Percentiles rank a stretch among this genome's conserved stretches.
Conservation (phyloP, 2,329 filamentous ascomycete genomes). For the Orbilia ellipsospora region DNA sequence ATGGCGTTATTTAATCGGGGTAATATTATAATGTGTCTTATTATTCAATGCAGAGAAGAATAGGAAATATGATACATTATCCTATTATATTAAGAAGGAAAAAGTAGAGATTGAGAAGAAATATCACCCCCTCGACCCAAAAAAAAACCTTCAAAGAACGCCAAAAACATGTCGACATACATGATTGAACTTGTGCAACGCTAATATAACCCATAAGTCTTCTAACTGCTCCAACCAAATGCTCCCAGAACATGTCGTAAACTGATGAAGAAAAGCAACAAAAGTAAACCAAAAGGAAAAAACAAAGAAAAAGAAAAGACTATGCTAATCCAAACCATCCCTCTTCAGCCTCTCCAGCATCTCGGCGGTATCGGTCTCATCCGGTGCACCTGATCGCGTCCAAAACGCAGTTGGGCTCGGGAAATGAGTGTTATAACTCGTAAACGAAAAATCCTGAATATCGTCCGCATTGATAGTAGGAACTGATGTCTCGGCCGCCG, state of each 20-base stretch:
- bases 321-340: slow-evolving; percentile 10
- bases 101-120: no score
- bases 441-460: slow-evolving; percentile 48
- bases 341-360: slow-evolving; percentile 38
- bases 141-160: no score
- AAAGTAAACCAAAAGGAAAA: no score
- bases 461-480: slow-evolving; percentile 15
- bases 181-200: no score
- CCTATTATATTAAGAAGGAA: no score
- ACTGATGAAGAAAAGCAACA: no score
- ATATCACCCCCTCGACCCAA: no score
- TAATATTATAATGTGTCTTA: slow-evolving; percentile 29
- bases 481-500: background rate
- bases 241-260: no score
- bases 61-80: background rate
- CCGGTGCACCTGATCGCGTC: background rate
- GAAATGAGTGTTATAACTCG: slow-evolving; percentile 36
- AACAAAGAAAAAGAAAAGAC: no score
- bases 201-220: no score
- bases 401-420: slow-evolving; percentile 30
- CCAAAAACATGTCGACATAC: no score
- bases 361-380: slow-evolving; percentile 10
- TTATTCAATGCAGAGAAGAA: slow-evolving; percentile 8
- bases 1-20: slow-evolving; percentile 22
- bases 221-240: no score